These are phyloP conservation scores for Rubia tinctorum DNA, from an alignment of 305 asterid genomes.

Conservation along the genomic window DNA sequence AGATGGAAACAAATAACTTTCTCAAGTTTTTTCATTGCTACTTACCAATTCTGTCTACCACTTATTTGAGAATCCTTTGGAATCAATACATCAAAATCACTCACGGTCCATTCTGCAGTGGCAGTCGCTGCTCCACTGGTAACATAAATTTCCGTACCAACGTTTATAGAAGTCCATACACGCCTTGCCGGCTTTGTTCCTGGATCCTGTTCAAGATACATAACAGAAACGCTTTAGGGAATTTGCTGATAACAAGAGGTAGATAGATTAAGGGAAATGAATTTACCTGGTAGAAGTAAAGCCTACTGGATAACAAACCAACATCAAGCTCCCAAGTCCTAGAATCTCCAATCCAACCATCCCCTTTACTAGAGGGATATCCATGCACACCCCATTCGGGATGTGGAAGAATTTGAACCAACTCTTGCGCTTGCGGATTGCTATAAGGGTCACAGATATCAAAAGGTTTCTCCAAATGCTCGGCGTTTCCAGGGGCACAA, in stretches of 20 bases:
- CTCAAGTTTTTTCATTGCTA: not conserved
- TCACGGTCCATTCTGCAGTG: constrained; percentile 75
- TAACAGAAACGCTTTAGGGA: no score
- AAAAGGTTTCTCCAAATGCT: constrained; percentile 50
- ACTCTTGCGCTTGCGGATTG: constrained; percentile 76
- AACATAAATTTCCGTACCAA: constrained; percentile 79
- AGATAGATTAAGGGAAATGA: constrained; percentile 3
- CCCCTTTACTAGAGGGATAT: constrained; percentile 60
- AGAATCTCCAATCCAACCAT: constrained; percentile 66
- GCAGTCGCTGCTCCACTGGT: constrained; percentile 51
- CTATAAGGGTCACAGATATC: constrained; percentile 71
- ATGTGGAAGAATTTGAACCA: constrained; percentile 72
- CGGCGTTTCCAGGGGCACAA: constrained; percentile 75
- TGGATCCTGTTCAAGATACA: constrained; percentile 48
- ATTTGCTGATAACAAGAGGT: not conserved
- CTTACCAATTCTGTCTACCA: constrained; percentile 24
- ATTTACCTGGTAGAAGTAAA: constrained; percentile 67
- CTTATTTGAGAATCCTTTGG: constrained; percentile 27
- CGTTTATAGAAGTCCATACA: constrained; percentile 72
- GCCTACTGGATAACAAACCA: constrained; percentile 65
- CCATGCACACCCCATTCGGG: constrained; percentile 71
- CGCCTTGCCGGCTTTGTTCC: constrained; percentile 60
- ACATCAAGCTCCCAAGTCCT: constrained; percentile 76
- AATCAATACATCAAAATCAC: constrained; percentile 68
- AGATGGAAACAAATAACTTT: not conserved